Evolutionary conservation across 2,329 filamentous ascomycete genomes (phyloP).

Genomic region (Aureobasidium namibiae): DNA sequence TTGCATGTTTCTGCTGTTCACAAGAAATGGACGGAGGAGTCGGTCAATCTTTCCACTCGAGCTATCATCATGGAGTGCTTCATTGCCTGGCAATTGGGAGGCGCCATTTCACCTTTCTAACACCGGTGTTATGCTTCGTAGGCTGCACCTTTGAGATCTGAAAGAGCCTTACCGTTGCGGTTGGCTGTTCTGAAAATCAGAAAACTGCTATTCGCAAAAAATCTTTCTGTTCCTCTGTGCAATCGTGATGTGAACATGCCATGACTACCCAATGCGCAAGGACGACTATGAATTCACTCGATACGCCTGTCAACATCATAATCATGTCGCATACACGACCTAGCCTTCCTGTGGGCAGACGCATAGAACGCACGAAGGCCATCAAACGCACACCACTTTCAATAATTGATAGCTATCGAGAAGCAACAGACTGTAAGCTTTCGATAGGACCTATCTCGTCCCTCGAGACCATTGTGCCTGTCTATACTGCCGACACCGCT

Average conservation of each 20-base stretch:
- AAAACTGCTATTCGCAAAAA: slow-evolving; percentile 13
- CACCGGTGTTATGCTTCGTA: slow-evolving; percentile 7
- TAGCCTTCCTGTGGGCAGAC: no score
- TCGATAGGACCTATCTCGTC: no score
- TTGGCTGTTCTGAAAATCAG: slow-evolving; percentile 14
- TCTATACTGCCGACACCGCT: no score
- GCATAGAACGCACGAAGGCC: no score
- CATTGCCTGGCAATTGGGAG: slow-evolving; percentile 8
- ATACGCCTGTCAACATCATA: no score
- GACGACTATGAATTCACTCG: no score
- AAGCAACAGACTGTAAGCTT: no score
- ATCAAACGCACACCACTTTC: no score
- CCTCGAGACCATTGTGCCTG: no score
- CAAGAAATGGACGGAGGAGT: not conserved
- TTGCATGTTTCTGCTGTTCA: not conserved
- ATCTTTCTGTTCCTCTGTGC: not conserved
- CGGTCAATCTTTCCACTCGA: slow-evolving; percentile 12
- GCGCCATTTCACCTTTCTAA: not conserved
- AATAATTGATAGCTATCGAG: no score
- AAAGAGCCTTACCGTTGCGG: slow-evolving; percentile 2
- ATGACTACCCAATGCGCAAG: no score
- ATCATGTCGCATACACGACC: no score
- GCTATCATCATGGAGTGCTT: slow-evolving; percentile 9
- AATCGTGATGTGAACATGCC: not conserved
- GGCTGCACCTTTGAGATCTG: slow-evolving; percentile 5